phyloP scores from a whole-genome alignment of 148 eudicot genomes.

The Fagopyrum tataricum region DNA sequence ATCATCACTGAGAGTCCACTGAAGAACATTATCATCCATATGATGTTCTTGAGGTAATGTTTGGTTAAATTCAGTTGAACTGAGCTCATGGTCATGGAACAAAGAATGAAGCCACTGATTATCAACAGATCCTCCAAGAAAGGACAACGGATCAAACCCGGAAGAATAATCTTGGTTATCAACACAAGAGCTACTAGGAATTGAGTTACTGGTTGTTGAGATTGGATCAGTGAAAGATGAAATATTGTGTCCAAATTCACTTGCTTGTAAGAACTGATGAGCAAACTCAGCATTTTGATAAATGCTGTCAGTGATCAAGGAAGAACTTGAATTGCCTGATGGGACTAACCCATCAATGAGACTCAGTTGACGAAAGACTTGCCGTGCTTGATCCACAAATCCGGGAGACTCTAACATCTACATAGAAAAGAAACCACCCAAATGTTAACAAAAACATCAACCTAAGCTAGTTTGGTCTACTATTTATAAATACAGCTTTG shows the following conservation, averaged over 20 bases:
- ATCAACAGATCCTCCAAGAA: constrained; percentile 1
- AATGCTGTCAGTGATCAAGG: constrained; percentile 22
- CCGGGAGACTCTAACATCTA: constrained; percentile 50
- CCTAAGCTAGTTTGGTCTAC: neutral
- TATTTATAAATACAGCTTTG: neutral
- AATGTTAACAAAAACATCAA: neutral
- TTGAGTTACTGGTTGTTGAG: constrained; percentile 1
- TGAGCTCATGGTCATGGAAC: constrained; percentile 20
- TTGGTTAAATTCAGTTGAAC: constrained; percentile 18
- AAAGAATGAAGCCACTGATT: constrained; percentile 7
- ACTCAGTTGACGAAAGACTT: constrained; percentile 24
- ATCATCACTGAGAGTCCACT: constrained; percentile 28
- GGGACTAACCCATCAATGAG: constrained; percentile 13
- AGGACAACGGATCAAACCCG: constrained; percentile 1
- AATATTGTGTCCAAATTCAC: neutral
- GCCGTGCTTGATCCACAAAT: constrained; percentile 50
- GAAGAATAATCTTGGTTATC: neutral
- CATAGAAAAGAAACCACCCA: neutral
- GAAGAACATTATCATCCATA: constrained; percentile 22
- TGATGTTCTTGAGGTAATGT: constrained; percentile 5
- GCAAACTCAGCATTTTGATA: neutral
- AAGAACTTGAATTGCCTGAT: constrained; percentile 27
- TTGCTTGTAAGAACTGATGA: neutral
- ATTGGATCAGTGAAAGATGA: neutral
- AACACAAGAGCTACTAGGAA: constrained; percentile 4